A percentile compares a stretch with the other conserved stretches of the same genome.
These are phyloP conservation scores for Fomitopsis betulina DNA, from an alignment of 1,284 basidiomycete species.

Conservation along the genomic window DNA sequence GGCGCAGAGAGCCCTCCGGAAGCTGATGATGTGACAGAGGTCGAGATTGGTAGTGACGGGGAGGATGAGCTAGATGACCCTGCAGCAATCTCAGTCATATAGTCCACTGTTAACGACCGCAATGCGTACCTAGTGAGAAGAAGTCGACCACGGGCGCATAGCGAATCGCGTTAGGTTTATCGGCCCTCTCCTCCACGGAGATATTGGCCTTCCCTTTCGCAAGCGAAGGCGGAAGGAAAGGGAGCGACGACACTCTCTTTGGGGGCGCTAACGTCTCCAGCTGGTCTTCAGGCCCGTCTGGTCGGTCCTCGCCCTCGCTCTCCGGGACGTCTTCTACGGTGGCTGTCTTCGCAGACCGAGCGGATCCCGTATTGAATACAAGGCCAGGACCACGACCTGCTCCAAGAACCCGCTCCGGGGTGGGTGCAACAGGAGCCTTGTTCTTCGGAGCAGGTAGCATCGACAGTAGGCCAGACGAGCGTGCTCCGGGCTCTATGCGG, in stretches of 20 bases:
- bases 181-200: conserved; percentile 49
- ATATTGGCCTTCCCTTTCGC: conserved; percentile 56
- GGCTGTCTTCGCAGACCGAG: conserved; percentile 7
- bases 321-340: conserved; percentile 21
- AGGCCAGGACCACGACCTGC: conserved; percentile 56
- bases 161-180: conserved; percentile 25
- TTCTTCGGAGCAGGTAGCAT: conserved; percentile 77
- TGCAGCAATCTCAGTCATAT: neutral
- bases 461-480: conserved; percentile 58
- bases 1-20: conserved; percentile 14
- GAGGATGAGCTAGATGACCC: conserved; percentile 5
- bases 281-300: conserved; percentile 5
- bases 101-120: neutral
- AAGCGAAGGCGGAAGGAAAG: conserved; percentile 56
- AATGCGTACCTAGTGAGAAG: conserved; percentile 50
- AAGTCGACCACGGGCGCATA: conserved; percentile 54
- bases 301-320: conserved; percentile 6
- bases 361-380: conserved; percentile 42
- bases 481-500: conserved; percentile 48
- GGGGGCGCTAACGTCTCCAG: conserved; percentile 9
- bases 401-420: conserved; percentile 57
- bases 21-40: conserved; percentile 6
- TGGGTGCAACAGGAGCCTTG: conserved; percentile 37
- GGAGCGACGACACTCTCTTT: conserved; percentile 26
- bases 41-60: neutral